Evolutionary conservation across 768 basidiomycete genomes (phyloP), one percentile per base, ranked within the genome.

Genomic region (Kwoniella bestiolae): DNA sequence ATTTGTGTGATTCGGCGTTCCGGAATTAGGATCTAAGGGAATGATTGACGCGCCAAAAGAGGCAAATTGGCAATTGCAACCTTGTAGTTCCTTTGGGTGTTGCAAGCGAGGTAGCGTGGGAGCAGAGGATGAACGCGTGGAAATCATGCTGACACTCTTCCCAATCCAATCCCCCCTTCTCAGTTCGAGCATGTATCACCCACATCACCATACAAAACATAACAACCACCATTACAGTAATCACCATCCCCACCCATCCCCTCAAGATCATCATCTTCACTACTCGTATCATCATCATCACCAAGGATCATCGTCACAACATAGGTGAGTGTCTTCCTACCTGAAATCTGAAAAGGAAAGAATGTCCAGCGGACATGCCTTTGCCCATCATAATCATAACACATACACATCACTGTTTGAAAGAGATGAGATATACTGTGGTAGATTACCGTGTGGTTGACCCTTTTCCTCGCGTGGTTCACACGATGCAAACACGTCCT

Each of bases 401-500:
- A 41, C 38, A 41, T 14, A 41, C 38, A 34, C 55, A 34, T 29
- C n/a, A 32, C 29, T 2, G 8, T 49, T 25, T 21, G 9, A 29
- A 14, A 18, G 52, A 9, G 18, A 35, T 44, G 23, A 32, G 38
- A 12, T 28, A 14, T 14, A 29, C 11, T 35, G 31, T 31, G 51
- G 18, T 32, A 53, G 28, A 44, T 63, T 46, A 53, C 32, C 41
- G 38, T 55, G 52, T 34, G 25, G 47, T 55, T 53, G n/a, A 18
- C 52, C 38, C 53, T 29, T 25, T 57, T 28, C 56, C 45, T 65
- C 63, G 63, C 63, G 63, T 65, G 63, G 63, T 65, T 46, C 16
- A 65, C 63, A 65, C 63, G 63, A 52, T 59, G 49, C 49, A 65
- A 65, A 65, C 63, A 65, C 63, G 63, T 59, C 57, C 34, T 34